Evolutionary conservation across 805 yeast genomes (phyloP).

Genomic region (Jamesozyma rosinii): DNA sequence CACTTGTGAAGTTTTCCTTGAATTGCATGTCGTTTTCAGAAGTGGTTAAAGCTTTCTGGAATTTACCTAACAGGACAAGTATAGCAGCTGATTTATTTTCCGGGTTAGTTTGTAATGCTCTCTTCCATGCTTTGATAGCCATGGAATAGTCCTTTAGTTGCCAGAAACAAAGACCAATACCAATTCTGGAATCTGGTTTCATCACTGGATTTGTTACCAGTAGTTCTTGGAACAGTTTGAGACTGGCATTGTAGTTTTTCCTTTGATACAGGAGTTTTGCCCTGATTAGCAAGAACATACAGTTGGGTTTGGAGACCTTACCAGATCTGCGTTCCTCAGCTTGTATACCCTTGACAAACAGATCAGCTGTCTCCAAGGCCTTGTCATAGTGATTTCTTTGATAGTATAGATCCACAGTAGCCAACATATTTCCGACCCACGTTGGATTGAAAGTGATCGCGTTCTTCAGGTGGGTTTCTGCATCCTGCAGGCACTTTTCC

Average conservation of each 20-base stretch:
- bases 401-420: slow-evolving; percentile 57
- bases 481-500: slow-evolving; percentile 31
- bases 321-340: slow-evolving; percentile 28
- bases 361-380: slow-evolving; percentile 62
- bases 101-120: slow-evolving; percentile 62
- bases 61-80: slow-evolving; percentile 56
- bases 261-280: slow-evolving; percentile 72
- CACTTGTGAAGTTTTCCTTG: slow-evolving; percentile 45
- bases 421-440: slow-evolving; percentile 45
- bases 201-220: slow-evolving; percentile 66
- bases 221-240: slow-evolving; percentile 76
- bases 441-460: slow-evolving; percentile 41
- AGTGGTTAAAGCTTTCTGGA: slow-evolving; percentile 53
- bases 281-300: slow-evolving; percentile 70
- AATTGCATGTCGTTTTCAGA: slow-evolving; percentile 45
- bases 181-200: slow-evolving; percentile 88
- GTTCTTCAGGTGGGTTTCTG: slow-evolving; percentile 38
- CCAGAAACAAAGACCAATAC: slow-evolving; percentile 93
- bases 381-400: slow-evolving; percentile 56
- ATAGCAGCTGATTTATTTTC: slow-evolving; percentile 51
- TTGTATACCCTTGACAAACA: slow-evolving; percentile 37
- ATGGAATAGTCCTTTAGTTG: slow-evolving; percentile 63
- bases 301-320: slow-evolving; percentile 47
- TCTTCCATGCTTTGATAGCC: slow-evolving; percentile 76
- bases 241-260: slow-evolving; percentile 61